phyloP scores from a whole-genome alignment of 805 yeast species.

The Starmerella gropengiesseri region DNA sequence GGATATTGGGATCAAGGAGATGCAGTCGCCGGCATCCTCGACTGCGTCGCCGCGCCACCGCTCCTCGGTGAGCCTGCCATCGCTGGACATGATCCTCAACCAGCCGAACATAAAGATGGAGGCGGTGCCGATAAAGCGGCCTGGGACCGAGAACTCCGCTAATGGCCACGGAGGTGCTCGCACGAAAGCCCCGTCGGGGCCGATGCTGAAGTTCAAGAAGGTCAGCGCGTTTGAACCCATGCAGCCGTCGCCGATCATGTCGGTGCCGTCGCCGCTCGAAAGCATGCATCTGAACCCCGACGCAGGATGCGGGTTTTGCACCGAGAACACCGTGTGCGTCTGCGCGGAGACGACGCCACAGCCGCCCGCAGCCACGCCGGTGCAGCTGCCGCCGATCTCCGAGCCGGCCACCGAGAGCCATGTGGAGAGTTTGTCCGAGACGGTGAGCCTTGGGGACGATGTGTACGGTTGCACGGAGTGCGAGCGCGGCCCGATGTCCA shows the following conservation, averaged over 20 bases:
- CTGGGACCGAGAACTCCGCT: not conserved
- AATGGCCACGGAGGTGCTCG: not conserved
- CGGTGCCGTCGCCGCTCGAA: slow-evolving; percentile 14
- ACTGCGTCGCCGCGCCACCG: not conserved
- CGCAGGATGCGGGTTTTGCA: slow-evolving; percentile 82
- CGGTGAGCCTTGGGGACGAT: slow-evolving; percentile 32
- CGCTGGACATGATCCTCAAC: slow-evolving; percentile 19
- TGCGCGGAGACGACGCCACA: slow-evolving; percentile 32
- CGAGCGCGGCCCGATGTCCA: slow-evolving; percentile 55
- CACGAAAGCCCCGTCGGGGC: not conserved
- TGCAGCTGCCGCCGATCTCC: slow-evolving; percentile 1
- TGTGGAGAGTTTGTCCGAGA: not conserved
- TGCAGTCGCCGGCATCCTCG: slow-evolving; percentile 4
- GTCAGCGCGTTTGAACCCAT: slow-evolving; percentile 8
- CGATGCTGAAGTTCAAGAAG: slow-evolving; percentile 9
- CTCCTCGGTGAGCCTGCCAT: slow-evolving; percentile 10
- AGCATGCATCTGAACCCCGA: slow-evolving; percentile 20
- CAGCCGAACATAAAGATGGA: slow-evolving; percentile 10
- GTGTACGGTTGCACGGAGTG: slow-evolving; percentile 41
- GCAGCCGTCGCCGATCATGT: slow-evolving; percentile 14
- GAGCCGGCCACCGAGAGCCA: not conserved
- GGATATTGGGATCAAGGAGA: slow-evolving; percentile 27
- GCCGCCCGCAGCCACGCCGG: not conserved
- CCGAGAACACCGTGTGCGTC: slow-evolving; percentile 79
- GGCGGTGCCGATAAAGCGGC: slow-evolving; percentile 21